Conservation (phyloP, 495 filamentous ascomycete species). For the Mytilinidion resinicola region DNA sequence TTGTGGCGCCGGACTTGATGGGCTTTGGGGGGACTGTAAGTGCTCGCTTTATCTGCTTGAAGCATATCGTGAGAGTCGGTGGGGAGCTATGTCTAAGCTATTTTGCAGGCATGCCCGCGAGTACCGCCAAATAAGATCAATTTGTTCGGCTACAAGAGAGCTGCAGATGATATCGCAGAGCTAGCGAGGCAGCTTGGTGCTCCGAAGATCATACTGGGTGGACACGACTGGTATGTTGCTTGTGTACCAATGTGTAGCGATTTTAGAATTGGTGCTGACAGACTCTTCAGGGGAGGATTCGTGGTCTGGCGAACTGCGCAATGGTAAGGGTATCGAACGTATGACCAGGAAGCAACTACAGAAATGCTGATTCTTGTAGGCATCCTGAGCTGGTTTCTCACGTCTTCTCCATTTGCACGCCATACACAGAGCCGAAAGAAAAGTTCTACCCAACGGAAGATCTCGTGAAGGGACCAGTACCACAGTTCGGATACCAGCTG, state of each 20-base stretch:
- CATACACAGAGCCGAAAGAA: slow-evolving; percentile 51
- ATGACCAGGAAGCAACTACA: too few species aligned
- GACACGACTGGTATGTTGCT: slow-evolving; percentile 76
- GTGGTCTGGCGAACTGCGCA: slow-evolving; percentile 59
- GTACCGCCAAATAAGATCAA: slow-evolving; percentile 45
- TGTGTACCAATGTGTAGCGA: background rate
- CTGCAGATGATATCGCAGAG: slow-evolving; percentile 62
- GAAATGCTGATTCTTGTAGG: slow-evolving; percentile 51
- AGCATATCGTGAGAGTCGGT: too few species aligned
- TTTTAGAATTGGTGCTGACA: slow-evolving; percentile 7
- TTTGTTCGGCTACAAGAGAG: slow-evolving; percentile 62
- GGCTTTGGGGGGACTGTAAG: slow-evolving; percentile 71
- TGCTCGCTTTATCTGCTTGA: background rate
- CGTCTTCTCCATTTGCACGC: slow-evolving; percentile 74
- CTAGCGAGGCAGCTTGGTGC: slow-evolving; percentile 55
- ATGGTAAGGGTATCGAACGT: slow-evolving; percentile 36
- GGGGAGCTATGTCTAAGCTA: too few species aligned
- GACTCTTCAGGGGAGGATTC: slow-evolving; percentile 45
- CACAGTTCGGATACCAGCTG: slow-evolving; percentile 79
- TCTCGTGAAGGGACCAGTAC: slow-evolving; percentile 49
- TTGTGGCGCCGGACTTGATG: slow-evolving; percentile 73
- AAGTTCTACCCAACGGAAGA: slow-evolving; percentile 47
- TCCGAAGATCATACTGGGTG: slow-evolving; percentile 62
- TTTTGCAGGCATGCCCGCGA: slow-evolving; percentile 54
- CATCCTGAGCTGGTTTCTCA: slow-evolving; percentile 63